Evolutionary conservation across 305 asterid species (phyloP), one percentile per base, ranked within the genome.

Genomic region (Rubia peregrina): DNA sequence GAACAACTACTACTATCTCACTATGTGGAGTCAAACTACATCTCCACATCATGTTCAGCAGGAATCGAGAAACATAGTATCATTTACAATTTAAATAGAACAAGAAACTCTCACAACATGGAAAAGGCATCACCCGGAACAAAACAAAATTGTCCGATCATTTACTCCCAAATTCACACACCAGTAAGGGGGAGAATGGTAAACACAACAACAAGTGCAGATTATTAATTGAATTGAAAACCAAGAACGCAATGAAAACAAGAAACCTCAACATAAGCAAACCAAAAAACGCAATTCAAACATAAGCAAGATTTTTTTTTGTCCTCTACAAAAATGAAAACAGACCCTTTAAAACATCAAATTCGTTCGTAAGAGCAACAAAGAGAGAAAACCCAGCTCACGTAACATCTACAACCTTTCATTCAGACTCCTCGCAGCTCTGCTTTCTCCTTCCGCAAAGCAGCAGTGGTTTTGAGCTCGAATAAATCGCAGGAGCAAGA

Each of bases 311-410:
- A 53, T 69, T 51, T 7, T 30, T 33, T 33, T 53, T 51, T 69
- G 22, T 33, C 33, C 67, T 3, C 62, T 40, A 30, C 68, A 38
- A 30, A 17, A 67, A 68, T 17, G 1, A 36, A 55, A 49, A 14
- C 59, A 16, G 42, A 44, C 10, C 38, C 56, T 65, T 21, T 42
- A 38, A 1, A 21, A 38, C n/a, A 68, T 26, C 42, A 8, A 68
- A 49, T 51, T 51, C 11, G 33, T 26, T 68, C 33, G 55, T 17
- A 53, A 66, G 5, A 68, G 17, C 49, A 10, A 53, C 40, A 53
- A 42, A 10, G 48, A 65, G 41, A 42, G 5, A 41, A 53, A 68
- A 10, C 72, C 63, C 64, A 53, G 16, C 72, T 53, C 38, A 49
- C 10, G 42, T 13, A 17, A 51, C 51, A 51, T 16, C 5, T 49